Evolutionary conservation across 179 eudicot genomes (phyloP).

Genomic region (Beta lomatogona): DNA sequence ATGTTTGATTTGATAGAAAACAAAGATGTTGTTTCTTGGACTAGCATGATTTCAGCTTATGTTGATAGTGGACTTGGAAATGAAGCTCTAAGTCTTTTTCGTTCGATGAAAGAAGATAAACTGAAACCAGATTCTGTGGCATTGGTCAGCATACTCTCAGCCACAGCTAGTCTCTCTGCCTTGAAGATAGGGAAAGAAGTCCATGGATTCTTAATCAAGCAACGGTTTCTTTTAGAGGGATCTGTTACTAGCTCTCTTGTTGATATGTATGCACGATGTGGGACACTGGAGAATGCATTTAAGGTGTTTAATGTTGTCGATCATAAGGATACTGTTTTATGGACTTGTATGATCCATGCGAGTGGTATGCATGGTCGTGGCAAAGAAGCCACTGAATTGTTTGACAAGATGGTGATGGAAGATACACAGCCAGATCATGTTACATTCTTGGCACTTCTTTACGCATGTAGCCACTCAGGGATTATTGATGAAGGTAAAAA

Average conservation of each 20-base stretch:
- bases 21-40: constrained; percentile 60
- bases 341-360: constrained; percentile 69
- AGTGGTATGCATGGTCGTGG: constrained; percentile 80
- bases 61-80: constrained; percentile 37
- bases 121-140: constrained; percentile 43
- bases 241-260: constrained; percentile 43
- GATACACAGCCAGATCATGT: constrained; percentile 64
- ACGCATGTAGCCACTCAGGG: constrained; percentile 84
- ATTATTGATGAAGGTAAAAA: constrained; percentile 61
- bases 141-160: constrained; percentile 40
- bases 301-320: constrained; percentile 34
- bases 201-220: constrained; percentile 44
- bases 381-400: constrained; percentile 47
- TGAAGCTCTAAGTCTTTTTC: constrained; percentile 42
- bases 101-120: constrained; percentile 31
- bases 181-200: constrained; percentile 51
- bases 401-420: constrained; percentile 52
- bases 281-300: constrained; percentile 34
- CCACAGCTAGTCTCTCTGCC: constrained; percentile 42
- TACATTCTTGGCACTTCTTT: constrained; percentile 68
- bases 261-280: constrained; percentile 52
- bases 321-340: constrained; percentile 38
- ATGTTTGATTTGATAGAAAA: constrained; percentile 51
- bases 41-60: constrained; percentile 43
- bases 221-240: constrained; percentile 37